A percentile compares a stretch with the other conserved stretches of the same genome.
Evolutionary conservation across 2,329 filamentous ascomycete genomes (phyloP).

Genomic region (Orbilia oligospora): DNA sequence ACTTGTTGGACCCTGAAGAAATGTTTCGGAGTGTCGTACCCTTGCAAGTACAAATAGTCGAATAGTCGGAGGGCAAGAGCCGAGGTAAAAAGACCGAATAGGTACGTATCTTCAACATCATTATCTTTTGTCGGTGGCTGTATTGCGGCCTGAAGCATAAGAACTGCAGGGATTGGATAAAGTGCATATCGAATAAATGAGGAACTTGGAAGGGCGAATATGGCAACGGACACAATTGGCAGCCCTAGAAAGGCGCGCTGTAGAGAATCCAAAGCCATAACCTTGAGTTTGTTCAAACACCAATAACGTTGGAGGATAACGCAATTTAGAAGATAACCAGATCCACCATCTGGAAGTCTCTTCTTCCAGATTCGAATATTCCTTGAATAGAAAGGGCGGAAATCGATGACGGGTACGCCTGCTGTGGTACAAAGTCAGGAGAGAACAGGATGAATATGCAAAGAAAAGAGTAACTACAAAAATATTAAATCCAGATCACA

Average conservation of each 20-base stretch:
- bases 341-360: not conserved
- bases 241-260: constrained; percentile 39
- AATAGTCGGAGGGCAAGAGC: constrained; percentile 28
- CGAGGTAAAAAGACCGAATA: constrained; percentile 32
- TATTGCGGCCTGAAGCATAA: constrained; percentile 19
- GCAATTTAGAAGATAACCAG: not conserved
- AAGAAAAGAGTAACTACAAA: too few species aligned
- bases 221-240: constrained; percentile 8
- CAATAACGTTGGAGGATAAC: not conserved
- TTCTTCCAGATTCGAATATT: too few species aligned
- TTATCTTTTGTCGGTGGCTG: constrained; percentile 28
- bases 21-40: constrained; percentile 41
- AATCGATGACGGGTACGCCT: not conserved
- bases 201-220: constrained; percentile 33
- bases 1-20: constrained; percentile 29
- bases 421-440: not conserved
- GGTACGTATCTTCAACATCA: constrained; percentile 37
- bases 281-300: not conserved
- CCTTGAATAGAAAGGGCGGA: not conserved
- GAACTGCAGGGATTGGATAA: constrained; percentile 30
- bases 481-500: not conserved
- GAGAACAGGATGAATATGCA: not conserved
- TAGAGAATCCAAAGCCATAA: constrained; percentile 28
- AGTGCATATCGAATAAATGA: constrained; percentile 36
- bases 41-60: constrained; percentile 49